Base-by-base conservation (phyloP, 1,284 basidiomycete genomes). In the Boletus calvinii region DNA sequence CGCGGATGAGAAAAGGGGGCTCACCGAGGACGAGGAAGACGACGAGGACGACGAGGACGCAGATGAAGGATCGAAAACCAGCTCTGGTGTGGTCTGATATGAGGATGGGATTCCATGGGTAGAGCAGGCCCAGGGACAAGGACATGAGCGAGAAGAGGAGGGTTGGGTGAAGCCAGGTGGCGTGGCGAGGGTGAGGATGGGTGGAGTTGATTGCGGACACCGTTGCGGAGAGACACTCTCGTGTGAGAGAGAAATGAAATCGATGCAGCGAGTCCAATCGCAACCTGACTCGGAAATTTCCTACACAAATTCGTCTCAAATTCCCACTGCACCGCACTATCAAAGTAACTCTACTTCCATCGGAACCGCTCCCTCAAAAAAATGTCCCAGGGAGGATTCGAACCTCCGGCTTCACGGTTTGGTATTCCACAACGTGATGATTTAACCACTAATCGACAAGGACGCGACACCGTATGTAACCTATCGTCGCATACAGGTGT, bases 11-110 rank as follows among this genome's bases (percentile, higher is more conserved):
- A 22, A 35, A 26, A 46, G 38, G 7, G 32, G 17, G 72, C 86
- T 71, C 59, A 90, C 90, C 90, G 50, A 92, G 75, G 59, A 90
- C 77, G 63, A 88, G 74, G 59, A 84, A 65, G 61, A 90, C 78
- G 64, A 85, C 79, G 66, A 79, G 71, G 63, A 87, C 80, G 62
- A 88, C 77, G 63, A 85, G 72, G 53, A 80, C 76, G 62, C 81
- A 82, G 66, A 90, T 76, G 61, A 87, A 73, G 58, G 85, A 84
- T 69, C 80, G 80, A 65, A 87, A 69, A 67, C 86, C 85, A 52
- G 81, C 74, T 65, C 80, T 80, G 56, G 76, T 75, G 59, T 79
- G 69, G 58, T 79, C 73, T 62, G 80, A 74, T 50, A 78, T 69
- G 52, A 75, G 67, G 63, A 80, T 73, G 20, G 79, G 77, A 48